Conservation (phyloP, 169 alveolate genomes). For the Plasmodium falciparum region DNA sequence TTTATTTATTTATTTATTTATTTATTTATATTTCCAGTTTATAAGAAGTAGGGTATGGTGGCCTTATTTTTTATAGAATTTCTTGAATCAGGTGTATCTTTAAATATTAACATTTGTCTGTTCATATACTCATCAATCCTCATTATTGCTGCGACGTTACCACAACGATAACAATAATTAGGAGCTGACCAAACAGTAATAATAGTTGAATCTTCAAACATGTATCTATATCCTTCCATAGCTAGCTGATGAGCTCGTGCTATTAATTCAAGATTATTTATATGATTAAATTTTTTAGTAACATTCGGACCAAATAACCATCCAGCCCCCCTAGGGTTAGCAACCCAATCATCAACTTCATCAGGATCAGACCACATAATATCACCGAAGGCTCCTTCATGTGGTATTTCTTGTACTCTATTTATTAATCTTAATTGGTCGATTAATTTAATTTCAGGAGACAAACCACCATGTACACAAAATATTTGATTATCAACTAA, state of each 20-base stretch:
- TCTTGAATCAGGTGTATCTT: slow-evolving; percentile 67
- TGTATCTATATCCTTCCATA: slow-evolving; percentile 99
- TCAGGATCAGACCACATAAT: slow-evolving; percentile 99
- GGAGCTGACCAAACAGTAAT: slow-evolving; percentile 99
- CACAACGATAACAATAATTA: slow-evolving; percentile 99
- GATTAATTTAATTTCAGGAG: slow-evolving; percentile 94
- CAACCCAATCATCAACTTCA: slow-evolving; percentile 98
- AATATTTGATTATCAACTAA: slow-evolving; percentile 96
- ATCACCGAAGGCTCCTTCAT: slow-evolving; percentile 99
- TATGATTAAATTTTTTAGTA: slow-evolving; percentile 94
- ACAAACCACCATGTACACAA: slow-evolving; percentile 99
- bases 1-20: too few species aligned
- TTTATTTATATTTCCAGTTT: not conserved
- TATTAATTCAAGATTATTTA: slow-evolving; percentile 95
- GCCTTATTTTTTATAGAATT: slow-evolving; percentile 71
- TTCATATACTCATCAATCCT: slow-evolving; percentile 95
- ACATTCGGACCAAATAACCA: slow-evolving; percentile 99
- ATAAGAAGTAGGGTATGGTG: slow-evolving; percentile 70
- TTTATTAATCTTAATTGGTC: slow-evolving; percentile 96
- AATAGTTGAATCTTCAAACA: slow-evolving; percentile 93
- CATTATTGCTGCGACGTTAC: slow-evolving; percentile 98
- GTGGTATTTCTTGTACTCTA: slow-evolving; percentile 98
- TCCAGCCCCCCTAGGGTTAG: slow-evolving; percentile 99
- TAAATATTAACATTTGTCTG: slow-evolving; percentile 66
- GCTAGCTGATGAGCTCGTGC: slow-evolving; percentile 99